A percentile compares a stretch with the other conserved stretches of the same genome.
These are phyloP conservation scores for Cladosporium sp. DNA, from an alignment of 2,329 filamentous ascomycete genomes.

Conservation along the genomic window DNA sequence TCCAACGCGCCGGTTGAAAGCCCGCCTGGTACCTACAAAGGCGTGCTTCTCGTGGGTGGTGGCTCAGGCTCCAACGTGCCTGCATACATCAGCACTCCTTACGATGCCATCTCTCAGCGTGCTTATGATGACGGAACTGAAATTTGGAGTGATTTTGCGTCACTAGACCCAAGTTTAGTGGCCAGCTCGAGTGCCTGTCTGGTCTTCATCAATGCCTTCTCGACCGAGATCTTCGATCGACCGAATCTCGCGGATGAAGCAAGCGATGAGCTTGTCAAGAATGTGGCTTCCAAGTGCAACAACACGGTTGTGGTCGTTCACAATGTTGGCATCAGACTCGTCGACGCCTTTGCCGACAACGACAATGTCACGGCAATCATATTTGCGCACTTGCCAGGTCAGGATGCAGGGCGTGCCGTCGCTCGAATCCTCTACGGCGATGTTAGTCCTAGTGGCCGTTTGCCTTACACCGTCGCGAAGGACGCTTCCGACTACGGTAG, in stretches of 20 bases:
- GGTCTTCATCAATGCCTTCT: conserved; percentile 61
- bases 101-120: conserved; percentile 37
- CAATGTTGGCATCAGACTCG: conserved; percentile 61
- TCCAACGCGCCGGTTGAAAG: conserved; percentile 33
- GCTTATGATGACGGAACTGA: conserved; percentile 55
- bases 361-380: conserved; percentile 65
- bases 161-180: conserved; percentile 51
- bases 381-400: conserved; percentile 64
- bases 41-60: conserved; percentile 39
- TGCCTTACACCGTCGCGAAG: conserved; percentile 63
- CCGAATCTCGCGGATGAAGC: conserved; percentile 38
- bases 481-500: conserved; percentile 57
- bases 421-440: conserved; percentile 60
- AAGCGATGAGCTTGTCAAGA: conserved; percentile 57
- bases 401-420: conserved; percentile 60
- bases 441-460: conserved; percentile 56
- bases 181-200: conserved; percentile 45
- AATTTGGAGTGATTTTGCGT: conserved; percentile 61
- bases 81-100: conserved; percentile 38
- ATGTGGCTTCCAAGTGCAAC: conserved; percentile 59
- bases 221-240: conserved; percentile 42
- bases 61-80: conserved; percentile 38
- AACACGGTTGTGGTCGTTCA: conserved; percentile 67
- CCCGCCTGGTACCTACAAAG: conserved; percentile 32
- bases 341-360: conserved; percentile 63